Percentiles rank a stretch among this genome's conserved stretches.
These are phyloP conservation scores for Patellifolia procumbens DNA, from an alignment of 179 eudicot genomes.

Conservation along the genomic window DNA sequence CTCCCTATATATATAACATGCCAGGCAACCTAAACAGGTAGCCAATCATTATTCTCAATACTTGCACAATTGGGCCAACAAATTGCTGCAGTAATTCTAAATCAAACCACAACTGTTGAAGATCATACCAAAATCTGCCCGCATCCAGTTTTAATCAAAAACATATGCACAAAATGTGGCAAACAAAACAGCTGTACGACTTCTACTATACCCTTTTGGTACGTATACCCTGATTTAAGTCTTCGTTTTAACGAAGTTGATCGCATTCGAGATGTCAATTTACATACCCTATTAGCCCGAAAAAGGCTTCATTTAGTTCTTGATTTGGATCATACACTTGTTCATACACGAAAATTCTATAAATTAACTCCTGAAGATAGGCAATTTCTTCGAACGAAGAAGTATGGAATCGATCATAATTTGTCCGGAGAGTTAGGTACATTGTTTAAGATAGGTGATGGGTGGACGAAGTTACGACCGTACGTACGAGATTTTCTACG, in stretches of 20 bases:
- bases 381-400: slow-evolving; percentile 6
- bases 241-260: slow-evolving; percentile 3
- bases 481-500: slow-evolving; percentile 20
- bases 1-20: too few relatives aligned
- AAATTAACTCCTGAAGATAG: slow-evolving; percentile 30
- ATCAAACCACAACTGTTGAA: neutral
- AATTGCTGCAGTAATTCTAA: neutral
- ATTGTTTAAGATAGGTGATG: slow-evolving; percentile 10
- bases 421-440: neutral
- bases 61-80: slow-evolving; percentile 29
- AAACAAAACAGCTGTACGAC: neutral
- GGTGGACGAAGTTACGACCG: slow-evolving; percentile 32
- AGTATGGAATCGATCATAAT: slow-evolving; percentile 22
- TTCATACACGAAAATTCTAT: slow-evolving; percentile 19
- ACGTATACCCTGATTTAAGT: too few relatives aligned
- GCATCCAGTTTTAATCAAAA: slow-evolving; percentile 18
- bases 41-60: too few relatives aligned
- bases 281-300: slow-evolving; percentile 2
- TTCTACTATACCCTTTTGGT: slow-evolving; percentile 27
- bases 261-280: slow-evolving; percentile 16
- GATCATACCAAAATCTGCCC: slow-evolving; percentile 1
- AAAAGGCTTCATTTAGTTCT: slow-evolving; percentile 28
- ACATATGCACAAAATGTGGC: slow-evolving; percentile 26
- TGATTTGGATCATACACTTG: slow-evolving; percentile 36
- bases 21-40: too few relatives aligned